Evolutionary conservation across 2,329 filamentous ascomycete genomes (phyloP), one percentile per base, ranked within the genome.

Genomic region (Orbilia javanica): DNA sequence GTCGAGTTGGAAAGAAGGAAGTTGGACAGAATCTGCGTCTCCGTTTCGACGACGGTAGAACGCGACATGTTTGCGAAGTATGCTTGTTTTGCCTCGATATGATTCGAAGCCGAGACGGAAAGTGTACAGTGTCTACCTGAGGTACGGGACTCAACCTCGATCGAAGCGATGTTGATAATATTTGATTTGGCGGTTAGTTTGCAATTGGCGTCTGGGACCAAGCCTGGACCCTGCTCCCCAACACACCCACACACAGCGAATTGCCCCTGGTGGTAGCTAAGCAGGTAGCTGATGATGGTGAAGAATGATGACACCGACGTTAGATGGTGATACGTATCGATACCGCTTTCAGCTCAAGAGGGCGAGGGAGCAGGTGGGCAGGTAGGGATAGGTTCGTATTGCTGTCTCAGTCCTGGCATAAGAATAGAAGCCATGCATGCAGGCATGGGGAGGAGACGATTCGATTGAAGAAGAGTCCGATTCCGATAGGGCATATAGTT

Each of bases 1-100:
- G 91, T 88, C 6, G 93, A 90, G 11, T 93, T 92, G 31, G 91
- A 87, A 39, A 96, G 88, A 74, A 97, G 89, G 83, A 95, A 96
- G 84, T 91, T 91, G 82, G 87, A 87, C 64, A 97, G 88, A 80
- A 97, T 92, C 29, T 89, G 88, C 70, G 89, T 86, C 85, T 97
- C 94, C 52, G 76, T 68, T 22, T 79, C 69, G 31, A 77, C 69
- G 31, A 77, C 70, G n/a, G 79, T 79, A 27, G 90, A 91, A 7
- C 91, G 90, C 2, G 92, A 86, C 91, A 94, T 93, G 77, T 31
- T 62, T 50, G 25, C 48, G 25, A 25, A 20, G 25, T 18, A 25
- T 29, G 10, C 22, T 42, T 10, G 48, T 18, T 25, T 20, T 27
- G 63, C 1, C 10, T 39, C 44, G 25, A 57, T 18, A 18, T 20